Base-by-base conservation (phyloP, 1,284 basidiomycete genomes). In the Thelephora terrestris region DNA sequence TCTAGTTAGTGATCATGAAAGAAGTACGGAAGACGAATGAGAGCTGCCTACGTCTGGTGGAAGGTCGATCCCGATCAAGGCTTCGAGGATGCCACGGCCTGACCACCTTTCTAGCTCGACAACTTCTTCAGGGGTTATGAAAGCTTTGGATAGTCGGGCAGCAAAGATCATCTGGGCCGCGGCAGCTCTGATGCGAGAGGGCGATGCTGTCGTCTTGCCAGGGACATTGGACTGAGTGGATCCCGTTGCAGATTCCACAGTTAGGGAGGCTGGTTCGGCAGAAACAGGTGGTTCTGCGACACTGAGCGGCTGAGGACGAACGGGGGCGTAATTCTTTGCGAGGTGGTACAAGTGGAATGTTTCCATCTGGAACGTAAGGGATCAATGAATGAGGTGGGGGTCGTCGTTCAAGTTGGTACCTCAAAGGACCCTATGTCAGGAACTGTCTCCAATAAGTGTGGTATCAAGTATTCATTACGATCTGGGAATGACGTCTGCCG, bases 121-220 rank as follows among this genome's bases (percentile, higher is more conserved):
- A 34, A 89, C 86, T 50, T 78, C 68, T 35, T 77, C 69, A 5
- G 88, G 88, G 4, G 78, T 78, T 56, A 91, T 90, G 58, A 91
- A 90, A 47, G 75, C 84, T 52, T 71, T 73, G n/a, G 83, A 85
- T 35, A 70, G 73, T 39, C 89, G 76, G 44, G 81, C 76, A n/a
- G 88, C 89, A 58, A 89, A 91, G 18, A 91, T 78, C 78, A 91
- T 88, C 53, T 91, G 89, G 16, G 79, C 78, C 14, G 84, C 84
- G 6, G 86, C 85, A 2, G 82, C 86, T 52, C 77, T 73, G 58
- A 91, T 89, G 37, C 58, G 66, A 58, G 39, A 75, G 24, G 45
- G 69, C 54, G 52, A 63, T 57, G 51, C 49, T 48, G 48, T 51
- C 51, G 49, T 53, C 36, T 49, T 24, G n/a, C 45, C 10, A 16